Evolutionary conservation across 768 basidiomycete species (phyloP), one percentile per base, ranked within the genome.

Genomic region (Leccinellum rugosiceps): DNA sequence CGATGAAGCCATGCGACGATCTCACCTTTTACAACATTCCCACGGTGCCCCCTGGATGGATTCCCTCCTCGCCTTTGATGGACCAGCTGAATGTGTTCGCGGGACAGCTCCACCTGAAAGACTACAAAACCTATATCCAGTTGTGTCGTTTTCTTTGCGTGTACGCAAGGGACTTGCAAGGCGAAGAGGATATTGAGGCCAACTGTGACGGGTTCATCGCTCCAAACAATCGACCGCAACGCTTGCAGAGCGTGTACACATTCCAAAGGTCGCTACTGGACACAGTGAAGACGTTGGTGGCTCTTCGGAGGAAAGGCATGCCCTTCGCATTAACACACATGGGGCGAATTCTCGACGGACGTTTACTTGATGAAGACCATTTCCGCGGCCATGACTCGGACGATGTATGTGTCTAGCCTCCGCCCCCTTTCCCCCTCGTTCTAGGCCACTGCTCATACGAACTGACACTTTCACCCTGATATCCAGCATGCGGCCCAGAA

Each of bases 281-380:
- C 11, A 65, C 71, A 9, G 23, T 72, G 49, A 61, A 53, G 46
- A 50, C 17, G 3, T 43, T 71, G 49, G 51, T 69, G 8, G 21
- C 55, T 10, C 55, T 74, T 45, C 72, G 78, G 8, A 71, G 78
- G 63, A 81, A 77, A 55, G 77, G 77, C 6, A 64, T 73, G 64
- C 58, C 63, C 10, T 80, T 71, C 58, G 47, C 60, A n/a, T 50
- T 50, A 28, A 79, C 79, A 4, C 77, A 80, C 57, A 62, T 79
- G 62, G 79, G 80, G 4, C 72, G 72, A 50, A 67, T 80, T 34
- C 48, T 80, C 23, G 58, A 69, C 43, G 70, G 64, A 25, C 63
- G 63, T 26, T 21, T 58, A 3, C 58, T 77, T 31, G 58, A 56
- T 0, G 50, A 58, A 50, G 55, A 26, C 1, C 52, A 63, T 54